A percentile compares a stretch with the other conserved stretches of the same genome.
phyloP scores from a whole-genome alignment of 352 stramenopile genomes.

The Hyaloperonospora arabidopsidis region DNA sequence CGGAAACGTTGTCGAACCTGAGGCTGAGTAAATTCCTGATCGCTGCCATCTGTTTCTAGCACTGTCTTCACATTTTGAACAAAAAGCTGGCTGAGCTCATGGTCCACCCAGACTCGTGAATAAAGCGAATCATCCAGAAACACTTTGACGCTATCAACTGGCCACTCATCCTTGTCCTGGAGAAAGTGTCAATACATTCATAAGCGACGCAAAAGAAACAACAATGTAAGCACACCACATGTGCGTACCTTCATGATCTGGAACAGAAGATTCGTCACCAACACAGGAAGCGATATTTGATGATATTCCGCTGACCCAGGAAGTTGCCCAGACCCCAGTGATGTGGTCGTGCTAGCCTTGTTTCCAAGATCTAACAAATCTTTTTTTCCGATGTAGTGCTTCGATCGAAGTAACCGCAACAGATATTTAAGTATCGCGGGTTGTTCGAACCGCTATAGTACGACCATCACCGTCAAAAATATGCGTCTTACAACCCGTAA shows the following conservation, averaged over 20 bases:
- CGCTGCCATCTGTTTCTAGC: constrained; percentile 21
- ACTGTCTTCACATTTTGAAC: constrained; percentile 76
- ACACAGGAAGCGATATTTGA: constrained; percentile 58
- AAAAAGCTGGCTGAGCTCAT: constrained; percentile 72
- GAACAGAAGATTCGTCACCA: constrained; percentile 65
- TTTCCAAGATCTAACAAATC: constrained; percentile 28
- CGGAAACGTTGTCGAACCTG: constrained; percentile 44
- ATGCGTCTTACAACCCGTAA: neutral
- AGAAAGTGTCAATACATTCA: neutral
- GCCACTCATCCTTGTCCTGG: constrained; percentile 48
- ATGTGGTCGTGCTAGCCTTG: constrained; percentile 15
- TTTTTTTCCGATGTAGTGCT: constrained; percentile 60
- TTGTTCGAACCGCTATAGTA: constrained; percentile 40
- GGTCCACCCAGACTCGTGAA: constrained; percentile 75
- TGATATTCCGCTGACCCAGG: constrained; percentile 26
- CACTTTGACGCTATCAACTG: constrained; percentile 79
- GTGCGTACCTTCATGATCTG: constrained; percentile 50
- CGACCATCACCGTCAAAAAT: neutral
- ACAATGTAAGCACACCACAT: neutral
- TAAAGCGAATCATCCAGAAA: constrained; percentile 81
- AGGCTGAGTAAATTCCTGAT: constrained; percentile 13
- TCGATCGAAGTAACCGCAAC: constrained; percentile 66
- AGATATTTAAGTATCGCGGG: constrained; percentile 69
- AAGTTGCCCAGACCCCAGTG: constrained; percentile 18
- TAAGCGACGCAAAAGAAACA: neutral